Percentiles rank a stretch among this genome's conserved stretches.
These are phyloP conservation scores for Dioscorea cayenensis DNA, from an alignment of 116 monocot species.

Conservation along the genomic window DNA sequence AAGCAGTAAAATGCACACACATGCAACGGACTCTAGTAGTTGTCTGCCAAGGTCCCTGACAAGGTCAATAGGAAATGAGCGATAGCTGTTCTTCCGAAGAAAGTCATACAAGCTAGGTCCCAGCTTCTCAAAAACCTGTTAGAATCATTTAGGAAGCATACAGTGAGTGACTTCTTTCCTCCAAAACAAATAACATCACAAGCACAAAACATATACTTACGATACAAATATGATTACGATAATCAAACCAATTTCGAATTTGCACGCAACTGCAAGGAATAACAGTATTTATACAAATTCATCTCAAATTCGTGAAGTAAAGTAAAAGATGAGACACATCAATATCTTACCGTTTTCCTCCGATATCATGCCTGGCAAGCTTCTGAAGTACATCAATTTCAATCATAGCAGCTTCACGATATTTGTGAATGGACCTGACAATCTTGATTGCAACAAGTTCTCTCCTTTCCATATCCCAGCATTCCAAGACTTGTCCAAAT, in stretches of 20 bases:
- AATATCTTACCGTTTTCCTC: conserved; percentile 59
- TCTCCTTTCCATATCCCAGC: conserved; percentile 71
- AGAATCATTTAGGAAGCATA: conserved; percentile 16
- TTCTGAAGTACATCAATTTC: conserved; percentile 95
- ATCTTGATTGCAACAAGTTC: conserved; percentile 89
- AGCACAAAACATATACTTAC: conserved; percentile 70
- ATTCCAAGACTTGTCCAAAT: conserved; percentile 95
- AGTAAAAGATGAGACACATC: not conserved
- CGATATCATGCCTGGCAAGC: conserved; percentile 72
- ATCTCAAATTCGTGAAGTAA: conserved; percentile 25
- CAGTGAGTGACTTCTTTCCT: conserved; percentile 9
- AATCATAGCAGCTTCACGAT: conserved; percentile 94
- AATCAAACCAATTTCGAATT: conserved; percentile 99
- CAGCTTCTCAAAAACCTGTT: conserved; percentile 98
- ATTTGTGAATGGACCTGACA: conserved; percentile 81
- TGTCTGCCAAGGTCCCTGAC: conserved; percentile 95
- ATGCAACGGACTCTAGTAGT: conserved; percentile 97
- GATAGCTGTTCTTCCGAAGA: conserved; percentile 85
- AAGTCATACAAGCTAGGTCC: conserved; percentile 98
- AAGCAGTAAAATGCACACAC: conserved; percentile 31
- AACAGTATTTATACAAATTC: conserved; percentile 34
- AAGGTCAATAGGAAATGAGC: conserved; percentile 93
- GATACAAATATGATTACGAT: conserved; percentile 99
- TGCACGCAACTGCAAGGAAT: conserved; percentile 96
- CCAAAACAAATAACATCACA: conserved; percentile 27